Base-by-base conservation (phyloP, 805 yeast species). In the Nakazawaea sp. region DNA sequence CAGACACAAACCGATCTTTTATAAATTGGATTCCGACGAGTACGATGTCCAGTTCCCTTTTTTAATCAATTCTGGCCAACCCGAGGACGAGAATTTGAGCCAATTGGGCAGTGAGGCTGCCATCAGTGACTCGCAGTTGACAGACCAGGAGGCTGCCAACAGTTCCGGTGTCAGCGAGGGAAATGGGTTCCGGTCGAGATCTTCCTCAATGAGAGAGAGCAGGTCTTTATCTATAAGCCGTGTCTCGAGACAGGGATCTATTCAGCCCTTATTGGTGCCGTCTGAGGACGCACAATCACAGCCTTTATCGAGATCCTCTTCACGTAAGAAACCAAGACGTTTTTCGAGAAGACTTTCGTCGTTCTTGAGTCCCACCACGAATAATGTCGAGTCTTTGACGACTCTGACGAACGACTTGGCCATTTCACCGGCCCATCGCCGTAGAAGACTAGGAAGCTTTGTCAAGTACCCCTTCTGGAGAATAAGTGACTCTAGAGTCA, bases 401-500 rank as follows among this genome's bases (percentile, higher is more conserved):
- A 11, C 18, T 8, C 8, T 6, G 13, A 28, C 29, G 6, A 32
- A 32, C 16, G 40, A 31, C 12, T 18, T 36, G 21, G 20, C 28
- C 4, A 12, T 26, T 6, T 9, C n/a, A 12, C 16, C n/a, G 7
- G n/a, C 8, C 9, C 7, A 17, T 18, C 32, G 16, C 15, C 35
- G 20, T 13, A 78, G 72, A 49, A 78, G 71, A 47, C 59, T 81
- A 9, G 72, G 77, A 4, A 68, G 79, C 13, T 63, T 73, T 13
- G 51, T 66, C 3, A 75, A 74, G 40, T 59, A 70, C 30, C 88
- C 90, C 15, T 83, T 67, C 49, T 90, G 97, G 97, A 70, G 84
- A 44, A 75, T 89, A 24, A 85, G 94, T 43, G 97, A 92, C 58
- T 66, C 83, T 2, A 64, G 62, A 21, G 75, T 84, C 4, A 59